These are phyloP conservation scores for Ophiostoma sp. DNA, from an alignment of 2,329 filamentous ascomycete species.

Conservation along the genomic window DNA sequence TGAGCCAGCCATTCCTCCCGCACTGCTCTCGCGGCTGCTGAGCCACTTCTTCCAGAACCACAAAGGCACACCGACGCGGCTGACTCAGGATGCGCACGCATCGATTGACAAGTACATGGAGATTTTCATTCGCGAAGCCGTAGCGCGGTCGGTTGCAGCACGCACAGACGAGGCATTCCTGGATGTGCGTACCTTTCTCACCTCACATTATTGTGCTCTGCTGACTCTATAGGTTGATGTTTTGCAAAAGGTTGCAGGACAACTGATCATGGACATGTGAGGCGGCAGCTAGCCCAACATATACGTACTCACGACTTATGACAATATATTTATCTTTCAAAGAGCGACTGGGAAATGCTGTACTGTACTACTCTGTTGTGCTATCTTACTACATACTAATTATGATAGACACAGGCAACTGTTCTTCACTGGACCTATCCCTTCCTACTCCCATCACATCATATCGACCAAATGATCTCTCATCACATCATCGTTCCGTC, in stretches of 20 bases:
- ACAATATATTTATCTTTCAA: not conserved
- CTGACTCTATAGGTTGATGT: slow-evolving; percentile 63
- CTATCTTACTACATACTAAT: not conserved
- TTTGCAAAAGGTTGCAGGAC: slow-evolving; percentile 78
- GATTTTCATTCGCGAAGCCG: slow-evolving; percentile 82
- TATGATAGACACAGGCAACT: not conserved
- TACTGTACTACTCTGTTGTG: not conserved
- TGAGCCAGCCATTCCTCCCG: slow-evolving; percentile 56
- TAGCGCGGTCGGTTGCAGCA: slow-evolving; percentile 71
- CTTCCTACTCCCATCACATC: too few species aligned
- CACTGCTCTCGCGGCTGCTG: slow-evolving; percentile 69
- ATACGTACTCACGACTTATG: not conserved
- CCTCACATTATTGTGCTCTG: not conserved
- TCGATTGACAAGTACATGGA: slow-evolving; percentile 82
- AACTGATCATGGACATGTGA: slow-evolving; percentile 81
- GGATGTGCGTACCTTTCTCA: slow-evolving; percentile 51
- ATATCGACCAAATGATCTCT: too few species aligned
- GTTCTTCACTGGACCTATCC: too few species aligned
- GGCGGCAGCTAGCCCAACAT: not conserved
- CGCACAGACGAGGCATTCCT: slow-evolving; percentile 56
- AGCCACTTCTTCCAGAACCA: slow-evolving; percentile 68
- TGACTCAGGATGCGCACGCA: slow-evolving; percentile 70
- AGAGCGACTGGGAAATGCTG: not conserved
- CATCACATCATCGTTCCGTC: too few species aligned
- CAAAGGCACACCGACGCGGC: slow-evolving; percentile 54